A percentile compares a stretch with the other conserved stretches of the same genome.
Evolutionary conservation across 2,329 filamentous ascomycete species (phyloP).

Genomic region (Penicillium sp.): DNA sequence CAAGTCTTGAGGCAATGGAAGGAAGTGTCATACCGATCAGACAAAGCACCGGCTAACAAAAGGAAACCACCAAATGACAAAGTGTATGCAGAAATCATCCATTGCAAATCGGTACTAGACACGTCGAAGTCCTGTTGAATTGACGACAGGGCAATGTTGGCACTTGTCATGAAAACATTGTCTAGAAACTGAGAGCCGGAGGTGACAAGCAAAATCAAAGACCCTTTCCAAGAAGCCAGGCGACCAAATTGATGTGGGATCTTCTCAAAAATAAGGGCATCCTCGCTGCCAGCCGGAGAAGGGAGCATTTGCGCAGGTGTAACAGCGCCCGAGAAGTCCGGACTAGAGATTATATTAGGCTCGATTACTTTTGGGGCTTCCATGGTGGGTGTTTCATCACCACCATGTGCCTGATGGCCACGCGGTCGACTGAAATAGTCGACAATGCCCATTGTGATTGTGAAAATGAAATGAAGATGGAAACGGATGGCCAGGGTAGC

Average conservation of each 20-base stretch:
- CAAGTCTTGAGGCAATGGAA: background rate
- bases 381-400: background rate
- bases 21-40: conserved; percentile 26
- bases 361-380: conserved; percentile 15
- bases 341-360: conserved; percentile 16
- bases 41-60: conserved; percentile 33
- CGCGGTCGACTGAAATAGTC: conserved; percentile 13
- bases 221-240: conserved; percentile 39
- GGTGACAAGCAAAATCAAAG: conserved; percentile 40
- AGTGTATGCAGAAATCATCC: conserved; percentile 44
- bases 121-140: conserved; percentile 41
- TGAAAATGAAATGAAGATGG: background rate
- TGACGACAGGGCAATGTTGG: conserved; percentile 43
- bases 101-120: conserved; percentile 37
- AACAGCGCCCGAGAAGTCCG: conserved; percentile 10
- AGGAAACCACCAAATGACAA: conserved; percentile 41
- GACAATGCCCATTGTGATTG: conserved; percentile 16
- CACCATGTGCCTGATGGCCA: conserved; percentile 7
- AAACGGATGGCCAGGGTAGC: background rate
- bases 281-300: conserved; percentile 19
- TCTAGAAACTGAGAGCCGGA: conserved; percentile 46
- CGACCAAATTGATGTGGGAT: conserved; percentile 31
- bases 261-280: conserved; percentile 21
- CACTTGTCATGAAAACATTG: conserved; percentile 46
- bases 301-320: conserved; percentile 15